Base-by-base conservation (phyloP, 345 rosid species). In the Hevea brasiliensis region DNA sequence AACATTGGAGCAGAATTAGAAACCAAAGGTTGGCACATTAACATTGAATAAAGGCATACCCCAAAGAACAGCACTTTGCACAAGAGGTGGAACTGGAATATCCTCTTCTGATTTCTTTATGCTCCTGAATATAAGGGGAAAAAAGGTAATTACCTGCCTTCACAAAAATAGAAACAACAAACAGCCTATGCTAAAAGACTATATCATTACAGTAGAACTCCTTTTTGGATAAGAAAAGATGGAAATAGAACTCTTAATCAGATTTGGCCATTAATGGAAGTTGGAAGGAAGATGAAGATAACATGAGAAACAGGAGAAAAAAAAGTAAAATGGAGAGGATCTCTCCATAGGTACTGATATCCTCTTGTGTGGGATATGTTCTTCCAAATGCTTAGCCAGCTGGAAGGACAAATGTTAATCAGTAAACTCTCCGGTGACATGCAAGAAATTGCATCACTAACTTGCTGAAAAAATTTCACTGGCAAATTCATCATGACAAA, bases 11-110 rank as follows among this genome's bases (percentile, higher is more conserved):
- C 10, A 6, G 23, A 37, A 63, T 6, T 18, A 74, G n/a, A 41
- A 50, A 57, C 45, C 51, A 51, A 44, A 70, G 21, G 32, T 56
- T 40, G 20, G 24, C 17, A 56, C 6, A 3, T 42, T 60, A 37
- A 59, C 10, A 41, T 24, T 55, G 8, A 65, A 32, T 26, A 20
- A 45, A 54, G 74, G 53, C 76, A 75, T 89, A 91, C 99, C 98
- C 96, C 97, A 95, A 10, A 93, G 94, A 74, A 87, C 98, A 62
- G 98, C 97, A 85, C 98, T 95, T 85, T 87, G 85, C 62, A 92
- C 29, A 21, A 92, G 90, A 42, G 98, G 98, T 74, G 98, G 97
- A 69, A 95, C 91, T 0, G 96, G 98, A 63, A 91, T 84, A 81
- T 86, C 94, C 72, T 92, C 88, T 76, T 95, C 92, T 51, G 98